Base-by-base conservation (phyloP, 108 stramenopile genomes). In the Discostella stelligeroides region DNA sequence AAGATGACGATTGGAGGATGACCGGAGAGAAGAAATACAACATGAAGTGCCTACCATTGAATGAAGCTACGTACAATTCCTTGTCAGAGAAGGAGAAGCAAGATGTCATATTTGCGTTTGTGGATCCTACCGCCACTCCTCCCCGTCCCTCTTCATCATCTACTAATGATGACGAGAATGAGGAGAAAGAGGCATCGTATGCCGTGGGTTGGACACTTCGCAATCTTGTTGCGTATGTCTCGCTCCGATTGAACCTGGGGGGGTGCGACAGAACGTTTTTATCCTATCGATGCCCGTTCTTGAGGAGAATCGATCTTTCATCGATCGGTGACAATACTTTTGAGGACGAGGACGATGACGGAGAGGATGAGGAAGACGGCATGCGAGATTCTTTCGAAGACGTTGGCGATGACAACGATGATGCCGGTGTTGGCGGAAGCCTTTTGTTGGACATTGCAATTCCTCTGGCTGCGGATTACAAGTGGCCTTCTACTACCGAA, bases 141-240 rank as follows among this genome's bases (percentile, higher is more conserved):
- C 20, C 23, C 11, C 24, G 14, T 25, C 25, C 81, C 20, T 43
- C 45, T 0, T 9, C 39, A 5, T 28, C 56, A 2, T 43, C 57
- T 17, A 49, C 39, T 25, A 47, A 21, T 30, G 28, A 46, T 18
- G 18, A 46, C 61, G 9, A 28, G 42, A 30, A 25, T 49, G 56
- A 23, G 11, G 38, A 46, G 42, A 51, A 28, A n/a, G 37, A 6
- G 0, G 40, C 13, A 8, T 14, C 48, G 11, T 9, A 75, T 11
- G 61, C 86, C 28, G 74, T 88, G 68, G 94, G 94, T 28, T 95
- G 94, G 94, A 86, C 94, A 6, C 25, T 90, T 38, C 83, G 94
- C 0, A 92, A 92, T 70, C 65, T 95, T 18, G 70, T 95, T 29
- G 94, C 91, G 14, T 91, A 85, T 45, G 58, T 91, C n/a, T 84